phyloP scores from a whole-genome alignment of 2,329 filamentous ascomycete species.

The Penicillium sp. region DNA sequence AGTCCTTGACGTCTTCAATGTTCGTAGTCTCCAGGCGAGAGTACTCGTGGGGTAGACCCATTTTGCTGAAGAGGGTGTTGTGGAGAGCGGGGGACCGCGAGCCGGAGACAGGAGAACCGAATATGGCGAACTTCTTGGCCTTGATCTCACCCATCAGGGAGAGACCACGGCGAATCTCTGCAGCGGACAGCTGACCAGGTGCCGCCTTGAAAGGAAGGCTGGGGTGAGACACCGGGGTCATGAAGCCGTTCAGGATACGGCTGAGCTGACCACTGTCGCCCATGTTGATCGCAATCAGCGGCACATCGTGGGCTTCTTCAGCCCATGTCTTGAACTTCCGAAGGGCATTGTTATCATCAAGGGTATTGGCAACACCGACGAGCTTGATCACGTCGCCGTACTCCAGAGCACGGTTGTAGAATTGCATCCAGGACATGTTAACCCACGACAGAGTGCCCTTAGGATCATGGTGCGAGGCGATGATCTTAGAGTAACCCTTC shows the following conservation, averaged over 20 bases:
- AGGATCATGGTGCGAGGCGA: constrained; percentile 94
- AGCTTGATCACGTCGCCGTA: constrained; percentile 94
- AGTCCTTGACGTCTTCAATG: constrained; percentile 58
- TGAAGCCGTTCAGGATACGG: constrained; percentile 84
- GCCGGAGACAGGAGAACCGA: constrained; percentile 78
- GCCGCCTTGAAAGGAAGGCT: constrained; percentile 89
- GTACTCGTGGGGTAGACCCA: constrained; percentile 85
- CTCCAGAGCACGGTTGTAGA: constrained; percentile 86
- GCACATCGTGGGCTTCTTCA: constrained; percentile 69
- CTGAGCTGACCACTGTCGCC: constrained; percentile 82
- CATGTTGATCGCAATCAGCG: constrained; percentile 96
- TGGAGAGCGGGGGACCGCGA: constrained; percentile 88
- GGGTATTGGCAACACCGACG: constrained; percentile 71
- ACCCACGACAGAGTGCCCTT: constrained; percentile 77
- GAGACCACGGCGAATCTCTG: constrained; percentile 78
- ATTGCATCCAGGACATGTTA: constrained; percentile 86
- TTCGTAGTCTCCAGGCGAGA: constrained; percentile 70
- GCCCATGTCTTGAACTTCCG: constrained; percentile 78
- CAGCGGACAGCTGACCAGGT: constrained; percentile 86
- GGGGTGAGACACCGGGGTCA: constrained; percentile 92
- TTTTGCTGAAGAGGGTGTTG: constrained; percentile 74
- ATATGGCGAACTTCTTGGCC: constrained; percentile 76
- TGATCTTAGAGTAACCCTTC: constrained; percentile 76
- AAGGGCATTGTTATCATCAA: constrained; percentile 85
- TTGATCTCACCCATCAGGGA: constrained; percentile 76